Evolutionary conservation across 805 yeast genomes (phyloP).

Genomic region (Saccharomycopsis sp.): DNA sequence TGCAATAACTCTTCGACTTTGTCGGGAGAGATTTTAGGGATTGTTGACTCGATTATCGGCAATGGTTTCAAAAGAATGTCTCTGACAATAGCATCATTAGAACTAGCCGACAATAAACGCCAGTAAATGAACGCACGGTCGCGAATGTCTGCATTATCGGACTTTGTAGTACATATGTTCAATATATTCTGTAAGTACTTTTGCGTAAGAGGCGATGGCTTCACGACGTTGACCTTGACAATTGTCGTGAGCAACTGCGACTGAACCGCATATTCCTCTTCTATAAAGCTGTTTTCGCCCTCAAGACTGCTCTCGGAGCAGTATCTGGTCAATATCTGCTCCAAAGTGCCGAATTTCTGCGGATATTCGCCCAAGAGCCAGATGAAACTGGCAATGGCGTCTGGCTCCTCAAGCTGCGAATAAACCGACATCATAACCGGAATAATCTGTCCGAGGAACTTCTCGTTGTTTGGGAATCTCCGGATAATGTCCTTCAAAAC

Average conservation of each 20-base stretch:
- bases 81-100: constrained; percentile 37
- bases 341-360: constrained; percentile 48
- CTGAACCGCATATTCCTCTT: constrained; percentile 56
- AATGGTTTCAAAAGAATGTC: constrained; percentile 52
- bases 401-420: constrained; percentile 42
- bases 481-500: constrained; percentile 62
- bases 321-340: constrained; percentile 27
- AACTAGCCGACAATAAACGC: constrained; percentile 57
- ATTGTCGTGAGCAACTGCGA: constrained; percentile 52
- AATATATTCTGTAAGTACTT: constrained; percentile 49
- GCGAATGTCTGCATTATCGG: constrained; percentile 71
- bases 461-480: constrained; percentile 49
- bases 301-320: constrained; percentile 11
- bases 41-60: constrained; percentile 67
- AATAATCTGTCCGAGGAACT: constrained; percentile 43
- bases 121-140: constrained; percentile 77
- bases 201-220: constrained; percentile 31
- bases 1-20: constrained; percentile 59
- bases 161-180: constrained; percentile 54
- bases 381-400: constrained; percentile 48
- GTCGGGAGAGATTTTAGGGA: constrained; percentile 63
- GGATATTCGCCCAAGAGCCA: constrained; percentile 74
- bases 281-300: constrained; percentile 29
- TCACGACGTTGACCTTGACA: constrained; percentile 45
- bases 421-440: constrained; percentile 47